phyloP scores from a whole-genome alignment of 176 grass and related monocot genomes.

The Hordeum vulgare region DNA sequence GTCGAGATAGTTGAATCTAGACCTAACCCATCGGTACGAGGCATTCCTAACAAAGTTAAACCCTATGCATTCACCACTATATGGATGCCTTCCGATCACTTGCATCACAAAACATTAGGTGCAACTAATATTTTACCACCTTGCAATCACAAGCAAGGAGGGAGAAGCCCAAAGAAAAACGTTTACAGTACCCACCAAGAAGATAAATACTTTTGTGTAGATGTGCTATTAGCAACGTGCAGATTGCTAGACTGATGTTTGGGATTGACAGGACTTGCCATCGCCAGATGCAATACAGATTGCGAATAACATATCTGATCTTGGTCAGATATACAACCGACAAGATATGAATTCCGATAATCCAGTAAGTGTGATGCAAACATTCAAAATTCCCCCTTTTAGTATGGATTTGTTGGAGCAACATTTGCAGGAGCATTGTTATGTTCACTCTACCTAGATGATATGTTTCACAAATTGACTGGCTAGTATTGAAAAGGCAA shows the following conservation, averaged over 20 bases:
- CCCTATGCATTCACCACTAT: not conserved
- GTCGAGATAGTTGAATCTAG: constrained; percentile 54
- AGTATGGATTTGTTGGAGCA: not conserved
- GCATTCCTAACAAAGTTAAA: not conserved
- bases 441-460: not conserved
- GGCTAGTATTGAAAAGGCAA: constrained; percentile 45
- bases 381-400: not conserved
- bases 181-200: not conserved
- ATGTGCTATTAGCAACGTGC: no score
- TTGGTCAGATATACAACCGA: constrained; percentile 81
- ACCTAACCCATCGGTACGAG: constrained; percentile 36
- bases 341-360: constrained; percentile 66
- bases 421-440: not conserved
- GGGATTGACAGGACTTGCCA: constrained; percentile 56
- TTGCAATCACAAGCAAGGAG: no score
- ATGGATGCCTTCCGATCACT: not conserved
- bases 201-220: no score
- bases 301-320: constrained; percentile 85
- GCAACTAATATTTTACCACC: not conserved
- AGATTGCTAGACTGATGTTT: not conserved
- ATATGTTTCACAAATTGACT: constrained; percentile 16
- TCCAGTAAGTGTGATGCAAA: constrained; percentile 29
- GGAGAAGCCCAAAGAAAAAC: no score
- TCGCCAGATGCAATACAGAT: constrained; percentile 77
- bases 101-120: not conserved